Evolutionary conservation across 768 basidiomycete genomes (phyloP), one percentile per base, ranked within the genome.

Genomic region (Pleurotus giganteus): DNA sequence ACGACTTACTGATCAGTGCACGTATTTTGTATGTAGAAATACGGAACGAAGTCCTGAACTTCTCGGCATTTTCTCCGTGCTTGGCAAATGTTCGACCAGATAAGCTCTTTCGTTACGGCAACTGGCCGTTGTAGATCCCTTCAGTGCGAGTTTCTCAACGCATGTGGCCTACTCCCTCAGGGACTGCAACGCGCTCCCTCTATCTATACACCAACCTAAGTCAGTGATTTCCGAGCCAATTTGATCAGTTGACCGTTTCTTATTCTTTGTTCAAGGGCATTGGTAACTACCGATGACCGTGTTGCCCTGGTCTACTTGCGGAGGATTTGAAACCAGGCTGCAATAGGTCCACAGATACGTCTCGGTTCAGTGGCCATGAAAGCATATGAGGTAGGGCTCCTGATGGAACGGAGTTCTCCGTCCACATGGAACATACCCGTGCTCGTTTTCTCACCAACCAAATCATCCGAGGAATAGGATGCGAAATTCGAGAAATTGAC

Each of bases 21-120:
- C 49, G 4, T 47, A 2, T 21, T 15, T 19, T 39, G 49, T 51
- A 51, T 51, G 32, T 51, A 51, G 49, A 51, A 26, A 17, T 28
- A 51, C 32, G 49, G 34, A 37, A 51, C 34, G 21, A 27, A 32
- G 32, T 47, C 27, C n/a, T 19, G 27, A 29, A 15, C 8, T 17
- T 19, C 4, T 31, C 46, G 15, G 26, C 11, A 28, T 29, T n/a
- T 9, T 47, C 31, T 47, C 13, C 12, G n/a, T 32, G 15, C 26
- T 28, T 45, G 27, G 44, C 44, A 45, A 41, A 24, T 45, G 44
- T 24, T 17, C 44, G 26, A 23, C 5, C 44, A 43, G 44, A 45
- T 45, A 45, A 45, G 21, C 44, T 11, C 24, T 26, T 17, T 26
- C 23, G 19, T 45, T 28, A 45, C 44, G 39, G 39, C 39, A 41